These are phyloP conservation scores for Saturnispora quitensis DNA, from an alignment of 805 yeast species.

Conservation along the genomic window DNA sequence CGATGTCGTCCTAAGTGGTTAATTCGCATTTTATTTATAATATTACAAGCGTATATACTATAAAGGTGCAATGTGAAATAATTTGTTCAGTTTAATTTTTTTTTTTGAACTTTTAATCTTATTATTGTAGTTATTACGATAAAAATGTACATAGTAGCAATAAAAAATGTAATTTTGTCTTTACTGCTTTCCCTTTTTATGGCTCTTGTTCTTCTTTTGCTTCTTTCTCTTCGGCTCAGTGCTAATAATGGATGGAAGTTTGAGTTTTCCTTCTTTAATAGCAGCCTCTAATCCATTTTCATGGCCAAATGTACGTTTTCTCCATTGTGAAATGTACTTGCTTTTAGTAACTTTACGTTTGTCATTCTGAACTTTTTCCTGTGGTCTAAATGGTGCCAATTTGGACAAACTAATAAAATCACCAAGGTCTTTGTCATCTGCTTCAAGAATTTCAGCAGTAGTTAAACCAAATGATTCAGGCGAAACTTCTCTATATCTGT, in stretches of 20 bases:
- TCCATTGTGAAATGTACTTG: constrained; percentile 82
- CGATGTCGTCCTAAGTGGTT: neutral
- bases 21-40: neutral
- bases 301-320: constrained; percentile 65
- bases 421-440: constrained; percentile 81
- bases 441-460: constrained; percentile 78
- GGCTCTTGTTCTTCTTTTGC: constrained; percentile 17
- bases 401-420: constrained; percentile 82
- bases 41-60: too few species aligned
- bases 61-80: too few species aligned
- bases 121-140: neutral
- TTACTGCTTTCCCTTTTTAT: constrained; percentile 13
- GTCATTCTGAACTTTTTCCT: constrained; percentile 64
- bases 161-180: neutral
- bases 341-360: constrained; percentile 76
- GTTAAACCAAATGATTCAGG: constrained; percentile 88
- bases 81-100: neutral
- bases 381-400: constrained; percentile 84
- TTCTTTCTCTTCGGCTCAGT: constrained; percentile 15
- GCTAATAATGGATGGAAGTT: constrained; percentile 23
- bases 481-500: constrained; percentile 84
- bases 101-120: neutral
- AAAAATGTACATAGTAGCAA: neutral
- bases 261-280: constrained; percentile 10
- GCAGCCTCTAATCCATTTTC: constrained; percentile 25